Percentiles rank a stretch among this genome's conserved stretches.
phyloP scores from a whole-genome alignment of 306 rosid genomes.

The Vicia sativa region DNA sequence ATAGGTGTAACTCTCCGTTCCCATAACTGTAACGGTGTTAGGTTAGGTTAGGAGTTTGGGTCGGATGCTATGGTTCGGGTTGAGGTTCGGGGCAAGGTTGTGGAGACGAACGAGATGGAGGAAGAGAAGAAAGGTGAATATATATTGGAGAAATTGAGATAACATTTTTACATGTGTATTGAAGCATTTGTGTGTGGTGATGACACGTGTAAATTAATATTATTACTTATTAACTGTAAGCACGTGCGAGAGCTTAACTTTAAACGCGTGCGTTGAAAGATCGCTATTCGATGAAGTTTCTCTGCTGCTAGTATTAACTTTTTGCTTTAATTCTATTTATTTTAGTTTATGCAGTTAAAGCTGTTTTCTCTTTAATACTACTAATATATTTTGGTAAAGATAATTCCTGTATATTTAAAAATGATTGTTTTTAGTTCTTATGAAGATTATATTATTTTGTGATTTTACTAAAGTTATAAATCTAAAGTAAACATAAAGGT shows the following conservation, averaged over 20 bases:
- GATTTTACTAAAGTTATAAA: too few relatives aligned
- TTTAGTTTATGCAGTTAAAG: too few relatives aligned
- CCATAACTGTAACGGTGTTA: slow-evolving; percentile 46
- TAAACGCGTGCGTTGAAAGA: slow-evolving; percentile 64
- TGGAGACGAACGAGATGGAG: not conserved
- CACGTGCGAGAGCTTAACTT: slow-evolving; percentile 63
- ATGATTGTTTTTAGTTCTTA: too few relatives aligned
- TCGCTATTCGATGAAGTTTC: slow-evolving; percentile 42
- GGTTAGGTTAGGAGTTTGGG: not conserved
- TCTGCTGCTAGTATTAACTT: too few relatives aligned
- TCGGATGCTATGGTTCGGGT: slow-evolving; percentile 3
- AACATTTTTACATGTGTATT: slow-evolving; percentile 48
- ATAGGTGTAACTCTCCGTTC: slow-evolving; percentile 51
- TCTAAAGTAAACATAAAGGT: too few relatives aligned
- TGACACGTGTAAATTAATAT: slow-evolving; percentile 61
- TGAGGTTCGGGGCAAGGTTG: not conserved
- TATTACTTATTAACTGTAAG: slow-evolving; percentile 10
- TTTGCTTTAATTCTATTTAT: too few relatives aligned
- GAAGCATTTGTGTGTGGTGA: slow-evolving; percentile 11
- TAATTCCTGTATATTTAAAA: too few relatives aligned
- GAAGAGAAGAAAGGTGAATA: slow-evolving; percentile 2
- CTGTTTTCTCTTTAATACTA: too few relatives aligned
- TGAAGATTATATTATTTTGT: too few relatives aligned
- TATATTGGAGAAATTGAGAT: slow-evolving; percentile 24
- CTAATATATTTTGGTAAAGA: too few relatives aligned